Percentiles rank a stretch among this genome's conserved stretches.
Conservation (phyloP, 805 yeast species). For the Priceomyces melissophilus region DNA sequence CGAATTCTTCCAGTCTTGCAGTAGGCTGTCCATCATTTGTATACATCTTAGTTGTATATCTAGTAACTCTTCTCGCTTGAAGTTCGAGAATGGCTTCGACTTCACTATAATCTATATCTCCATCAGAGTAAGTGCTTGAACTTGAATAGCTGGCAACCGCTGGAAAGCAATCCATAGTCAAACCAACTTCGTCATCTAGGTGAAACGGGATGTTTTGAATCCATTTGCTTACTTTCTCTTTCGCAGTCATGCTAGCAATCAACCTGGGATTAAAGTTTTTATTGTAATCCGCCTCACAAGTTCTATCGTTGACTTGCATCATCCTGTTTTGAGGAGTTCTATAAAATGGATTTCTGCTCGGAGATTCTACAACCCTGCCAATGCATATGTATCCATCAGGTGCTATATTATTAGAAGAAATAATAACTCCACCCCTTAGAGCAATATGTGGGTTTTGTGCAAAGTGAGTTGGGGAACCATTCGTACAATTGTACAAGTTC, state of each 20-base stretch:
- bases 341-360: conserved; percentile 2
- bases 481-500: background rate
- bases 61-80: conserved; percentile 52
- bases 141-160: conserved; percentile 36
- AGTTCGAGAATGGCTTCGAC: conserved; percentile 44
- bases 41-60: conserved; percentile 40
- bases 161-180: conserved; percentile 45
- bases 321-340: conserved; percentile 8
- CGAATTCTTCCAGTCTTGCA: conserved; percentile 21
- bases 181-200: conserved; percentile 16
- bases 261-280: conserved; percentile 56
- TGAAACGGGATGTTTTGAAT: conserved; percentile 53
- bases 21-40: conserved; percentile 24
- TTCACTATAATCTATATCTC: conserved; percentile 13
- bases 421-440: conserved; percentile 9
- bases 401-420: conserved; percentile 10
- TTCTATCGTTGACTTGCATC: conserved; percentile 3
- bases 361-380: conserved; percentile 10
- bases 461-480: background rate
- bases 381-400: conserved; percentile 13
- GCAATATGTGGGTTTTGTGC: conserved; percentile 5
- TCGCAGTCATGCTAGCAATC: conserved; percentile 59
- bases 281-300: conserved; percentile 5
- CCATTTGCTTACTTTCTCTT: conserved; percentile 68
- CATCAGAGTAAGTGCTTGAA: conserved; percentile 11